phyloP scores from a whole-genome alignment of 2,329 filamentous ascomycete species.

The Fusarium nematophilum region DNA sequence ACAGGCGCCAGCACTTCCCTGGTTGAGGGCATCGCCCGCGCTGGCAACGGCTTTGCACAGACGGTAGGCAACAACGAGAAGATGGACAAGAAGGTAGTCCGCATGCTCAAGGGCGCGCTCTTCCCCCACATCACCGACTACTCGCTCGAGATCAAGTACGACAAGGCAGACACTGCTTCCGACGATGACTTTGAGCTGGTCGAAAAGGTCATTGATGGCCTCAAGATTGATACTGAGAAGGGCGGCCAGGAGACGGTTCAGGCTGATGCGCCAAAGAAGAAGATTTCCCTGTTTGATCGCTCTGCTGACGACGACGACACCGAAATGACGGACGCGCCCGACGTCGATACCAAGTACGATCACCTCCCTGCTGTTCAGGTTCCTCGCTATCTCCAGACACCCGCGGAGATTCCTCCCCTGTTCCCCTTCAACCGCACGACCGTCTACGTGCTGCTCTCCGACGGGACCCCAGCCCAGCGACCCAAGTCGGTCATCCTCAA shows the following conservation, averaged over 20 bases:
- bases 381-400: constrained; percentile 73
- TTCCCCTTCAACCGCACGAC: constrained; percentile 75
- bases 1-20: constrained; percentile 61
- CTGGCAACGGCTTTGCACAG: constrained; percentile 70
- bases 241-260: constrained; percentile 11
- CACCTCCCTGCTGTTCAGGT: constrained; percentile 63
- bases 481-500: constrained; percentile 67
- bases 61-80: constrained; percentile 71
- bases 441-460: constrained; percentile 73
- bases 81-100: constrained; percentile 75
- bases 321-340: constrained; percentile 38
- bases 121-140: constrained; percentile 75
- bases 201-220: constrained; percentile 64
- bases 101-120: constrained; percentile 79
- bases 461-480: constrained; percentile 53
- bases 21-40: constrained; percentile 65
- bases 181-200: constrained; percentile 69
- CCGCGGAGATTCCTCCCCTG: constrained; percentile 70
- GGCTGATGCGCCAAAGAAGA: constrained; percentile 44
- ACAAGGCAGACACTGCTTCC: constrained; percentile 25
- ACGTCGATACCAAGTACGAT: constrained; percentile 53
- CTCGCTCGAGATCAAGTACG: constrained; percentile 71
- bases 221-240: constrained; percentile 51
- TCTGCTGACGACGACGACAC: constrained; percentile 55
- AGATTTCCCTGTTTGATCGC: constrained; percentile 71